Base-by-base conservation (phyloP, 1,139 yeast species). In the Kodamaea derodonti region DNA sequence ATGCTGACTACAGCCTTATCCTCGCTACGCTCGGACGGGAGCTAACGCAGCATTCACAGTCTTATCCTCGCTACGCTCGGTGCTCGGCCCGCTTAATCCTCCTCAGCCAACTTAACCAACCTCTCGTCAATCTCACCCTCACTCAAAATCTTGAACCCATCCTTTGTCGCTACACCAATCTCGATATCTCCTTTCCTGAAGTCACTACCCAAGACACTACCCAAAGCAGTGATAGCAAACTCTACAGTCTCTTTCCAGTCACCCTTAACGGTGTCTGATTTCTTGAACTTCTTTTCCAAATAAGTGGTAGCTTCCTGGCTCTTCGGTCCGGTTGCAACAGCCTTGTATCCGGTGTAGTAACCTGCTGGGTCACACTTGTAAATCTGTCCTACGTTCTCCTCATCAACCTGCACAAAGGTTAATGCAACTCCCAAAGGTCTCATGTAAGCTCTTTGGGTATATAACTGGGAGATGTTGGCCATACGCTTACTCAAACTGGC, bases 391-490 rank as follows among this genome's bases (percentile, higher is more conserved):
- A 97, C 98, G 41, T 69, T 61, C 56, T 82, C 92, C 37, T 66
- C 72, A 33, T 58, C 55, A 11, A 46, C 48, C 32, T 94, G 80
- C 41, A 90, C 75, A 53, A 92, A 84, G 15, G 97, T 88, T 53
- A 88, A 73, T 20, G 95, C 87, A 37, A 88, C 96, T 26, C 97
- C 97, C 46, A 90, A 71, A 18, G 98, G 98, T 61, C 98, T 79
- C 97, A 92, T 92, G 61, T 92, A 92, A n/a, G 98, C 98, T 56
- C 97, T 76, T 64, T 92, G 98, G 30, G 98, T 92, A 61, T 88
- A 92, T 45, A 92, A 78, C 68, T 92, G 98, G 32, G 95, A 84
- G 52, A 88, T 66, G 56, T 92, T 92, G 39, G 97, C 98, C 84
- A 92, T 83, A 56, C 97, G 77, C 67, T 90, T 92, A 32, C 97